Evolutionary conservation across 1,139 yeast genomes (phyloP).

Genomic region (Geotrichum macrosporum): DNA sequence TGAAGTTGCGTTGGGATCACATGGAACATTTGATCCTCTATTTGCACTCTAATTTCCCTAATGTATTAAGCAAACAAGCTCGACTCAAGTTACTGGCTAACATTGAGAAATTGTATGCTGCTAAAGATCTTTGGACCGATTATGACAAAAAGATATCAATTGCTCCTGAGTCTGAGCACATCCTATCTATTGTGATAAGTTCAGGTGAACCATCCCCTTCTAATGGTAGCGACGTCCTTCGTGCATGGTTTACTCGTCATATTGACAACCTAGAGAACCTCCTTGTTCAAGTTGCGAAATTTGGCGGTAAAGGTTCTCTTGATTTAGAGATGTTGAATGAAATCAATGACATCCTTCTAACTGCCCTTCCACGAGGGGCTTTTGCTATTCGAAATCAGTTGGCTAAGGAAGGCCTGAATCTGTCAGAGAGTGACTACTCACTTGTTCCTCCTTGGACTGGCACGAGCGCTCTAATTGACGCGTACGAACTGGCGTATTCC

Average conservation of each 20-base stretch:
- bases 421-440: slow-evolving; percentile 24
- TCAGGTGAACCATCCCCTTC: no score
- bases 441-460: slow-evolving; percentile 36
- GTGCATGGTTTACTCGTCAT: slow-evolving; percentile 31
- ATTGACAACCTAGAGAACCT: slow-evolving; percentile 25
- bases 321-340: slow-evolving; percentile 27
- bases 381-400: slow-evolving; percentile 26
- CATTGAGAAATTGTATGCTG: slow-evolving; percentile 57
- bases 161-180: slow-evolving; percentile 18
- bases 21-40: slow-evolving; percentile 47
- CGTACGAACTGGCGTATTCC: slow-evolving; percentile 30
- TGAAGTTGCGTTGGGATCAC: slow-evolving; percentile 42
- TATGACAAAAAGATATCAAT: slow-evolving; percentile 11
- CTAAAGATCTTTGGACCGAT: slow-evolving; percentile 47
- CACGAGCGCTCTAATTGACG: slow-evolving; percentile 28
- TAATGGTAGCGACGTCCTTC: slow-evolving; percentile 24
- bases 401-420: slow-evolving; percentile 24
- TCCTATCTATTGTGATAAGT: slow-evolving; percentile 19
- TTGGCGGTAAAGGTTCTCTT: slow-evolving; percentile 10
- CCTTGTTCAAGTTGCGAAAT: slow-evolving; percentile 23
- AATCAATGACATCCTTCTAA: slow-evolving; percentile 32
- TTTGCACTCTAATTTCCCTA: slow-evolving; percentile 46
- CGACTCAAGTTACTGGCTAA: slow-evolving; percentile 43
- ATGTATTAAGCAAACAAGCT: slow-evolving; percentile 37
- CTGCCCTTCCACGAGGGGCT: slow-evolving; percentile 32